phyloP scores from a whole-genome alignment of 345 rosid genomes.

The Eutrema heterophyllum region DNA sequence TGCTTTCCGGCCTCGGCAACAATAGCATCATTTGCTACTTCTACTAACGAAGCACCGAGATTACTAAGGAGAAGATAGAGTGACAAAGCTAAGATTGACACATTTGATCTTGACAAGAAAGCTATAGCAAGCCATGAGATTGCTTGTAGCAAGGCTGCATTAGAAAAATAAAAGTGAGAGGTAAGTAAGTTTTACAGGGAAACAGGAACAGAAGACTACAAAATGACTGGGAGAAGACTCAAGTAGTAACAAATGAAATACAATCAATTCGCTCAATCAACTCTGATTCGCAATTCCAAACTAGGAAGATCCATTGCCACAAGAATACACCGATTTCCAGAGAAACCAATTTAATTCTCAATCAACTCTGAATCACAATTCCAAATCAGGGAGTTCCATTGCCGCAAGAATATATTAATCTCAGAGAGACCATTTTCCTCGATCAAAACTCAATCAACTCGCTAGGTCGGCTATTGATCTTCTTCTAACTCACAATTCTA shows the following conservation, averaged over 20 bases:
- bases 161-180: background rate
- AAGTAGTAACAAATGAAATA: background rate
- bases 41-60: constrained; percentile 82
- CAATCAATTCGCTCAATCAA: too few species aligned
- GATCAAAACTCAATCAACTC: background rate
- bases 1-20: constrained; percentile 74
- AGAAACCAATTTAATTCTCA: too few species aligned
- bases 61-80: constrained; percentile 72
- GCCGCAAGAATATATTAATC: background rate
- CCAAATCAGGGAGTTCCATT: background rate
- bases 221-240: background rate
- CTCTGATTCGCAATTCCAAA: too few species aligned
- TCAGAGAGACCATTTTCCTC: background rate
- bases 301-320: too few species aligned
- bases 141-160: constrained; percentile 83
- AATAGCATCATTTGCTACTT: constrained; percentile 95
- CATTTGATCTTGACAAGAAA: constrained; percentile 50
- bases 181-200: background rate
- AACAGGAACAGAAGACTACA: background rate
- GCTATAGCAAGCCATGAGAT: constrained; percentile 75
- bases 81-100: constrained; percentile 48
- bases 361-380: background rate
- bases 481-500: background rate
- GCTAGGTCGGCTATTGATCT: background rate
- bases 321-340: too few species aligned